Evolutionary conservation across 345 rosid species (phyloP).

Genomic region (Dipteronia dyeriana): DNA sequence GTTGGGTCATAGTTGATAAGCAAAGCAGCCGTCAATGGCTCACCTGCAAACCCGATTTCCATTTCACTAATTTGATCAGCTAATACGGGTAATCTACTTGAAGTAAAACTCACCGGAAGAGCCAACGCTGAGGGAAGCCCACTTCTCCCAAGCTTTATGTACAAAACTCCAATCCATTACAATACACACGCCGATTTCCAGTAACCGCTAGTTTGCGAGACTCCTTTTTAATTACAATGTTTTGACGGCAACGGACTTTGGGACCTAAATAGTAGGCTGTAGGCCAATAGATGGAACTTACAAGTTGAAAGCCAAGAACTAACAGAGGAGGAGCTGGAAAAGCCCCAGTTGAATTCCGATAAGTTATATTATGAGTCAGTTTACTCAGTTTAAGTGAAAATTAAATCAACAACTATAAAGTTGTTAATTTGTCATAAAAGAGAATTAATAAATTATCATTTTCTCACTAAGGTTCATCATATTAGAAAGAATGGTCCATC

Average conservation of each 20-base stretch:
- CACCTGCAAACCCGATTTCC: slow-evolving; percentile 35
- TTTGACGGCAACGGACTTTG: too few species aligned
- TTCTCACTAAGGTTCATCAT: too few species aligned
- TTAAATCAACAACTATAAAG: too few species aligned
- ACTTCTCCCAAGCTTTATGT: slow-evolving; percentile 71
- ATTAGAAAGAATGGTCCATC: too few species aligned
- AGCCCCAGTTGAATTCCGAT: background rate
- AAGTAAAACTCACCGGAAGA: slow-evolving; percentile 45
- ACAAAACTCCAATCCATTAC: slow-evolving; percentile 68
- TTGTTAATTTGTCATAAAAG: too few species aligned
- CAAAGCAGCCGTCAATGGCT: slow-evolving; percentile 72
- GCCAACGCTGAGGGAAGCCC: slow-evolving; percentile 62
- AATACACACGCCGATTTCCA: too few species aligned
- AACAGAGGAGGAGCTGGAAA: background rate
- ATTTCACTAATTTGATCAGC: background rate
- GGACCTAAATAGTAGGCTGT: background rate
- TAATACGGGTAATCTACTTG: background rate
- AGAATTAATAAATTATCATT: too few species aligned
- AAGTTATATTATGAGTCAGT: too few species aligned
- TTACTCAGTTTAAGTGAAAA: too few species aligned
- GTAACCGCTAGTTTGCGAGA: too few species aligned
- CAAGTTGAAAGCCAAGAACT: background rate
- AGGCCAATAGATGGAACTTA: background rate
- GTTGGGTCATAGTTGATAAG: slow-evolving; percentile 75
- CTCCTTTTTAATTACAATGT: too few species aligned